A percentile compares a stretch with the other conserved stretches of the same genome.
Conservation (phyloP, 164 flowering plant species). For the Umbellularia californica region DNA sequence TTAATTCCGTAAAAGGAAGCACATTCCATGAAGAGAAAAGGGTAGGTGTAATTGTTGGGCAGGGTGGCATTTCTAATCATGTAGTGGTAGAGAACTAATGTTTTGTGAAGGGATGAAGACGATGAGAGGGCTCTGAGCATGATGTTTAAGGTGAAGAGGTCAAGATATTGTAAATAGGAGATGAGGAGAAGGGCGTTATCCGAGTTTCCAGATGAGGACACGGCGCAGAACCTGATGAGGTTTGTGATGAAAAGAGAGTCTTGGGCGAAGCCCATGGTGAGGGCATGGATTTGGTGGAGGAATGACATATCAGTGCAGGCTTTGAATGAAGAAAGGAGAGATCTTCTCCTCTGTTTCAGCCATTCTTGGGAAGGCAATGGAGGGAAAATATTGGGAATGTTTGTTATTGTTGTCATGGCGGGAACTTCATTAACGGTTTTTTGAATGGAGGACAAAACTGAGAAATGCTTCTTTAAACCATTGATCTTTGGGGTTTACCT, state of each 20-base stretch:
- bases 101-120: too few species aligned
- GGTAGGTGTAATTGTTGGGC: neutral
- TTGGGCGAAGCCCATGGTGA: conserved; percentile 3
- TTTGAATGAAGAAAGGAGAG: neutral
- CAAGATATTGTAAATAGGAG: neutral
- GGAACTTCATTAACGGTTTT: too few species aligned
- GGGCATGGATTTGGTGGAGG: conserved; percentile 5
- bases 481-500: too few species aligned
- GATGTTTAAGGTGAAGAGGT: neutral
- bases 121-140: too few species aligned
- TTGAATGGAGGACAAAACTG: too few species aligned
- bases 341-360: neutral
- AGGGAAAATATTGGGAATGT: too few species aligned
- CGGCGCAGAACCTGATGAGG: neutral
- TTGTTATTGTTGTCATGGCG: too few species aligned
- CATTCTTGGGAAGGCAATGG: neutral
- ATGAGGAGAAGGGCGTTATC: neutral
- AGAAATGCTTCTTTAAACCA: too few species aligned
- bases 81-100: too few species aligned
- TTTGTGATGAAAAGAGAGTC: neutral
- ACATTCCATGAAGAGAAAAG: neutral
- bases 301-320: neutral
- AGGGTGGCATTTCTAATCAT: neutral
- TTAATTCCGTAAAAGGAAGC: neutral
- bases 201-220: neutral